Evolutionary conservation across 768 basidiomycete genomes (phyloP), one percentile per base, ranked within the genome.

Genomic region (Nidularia pulvinata): DNA sequence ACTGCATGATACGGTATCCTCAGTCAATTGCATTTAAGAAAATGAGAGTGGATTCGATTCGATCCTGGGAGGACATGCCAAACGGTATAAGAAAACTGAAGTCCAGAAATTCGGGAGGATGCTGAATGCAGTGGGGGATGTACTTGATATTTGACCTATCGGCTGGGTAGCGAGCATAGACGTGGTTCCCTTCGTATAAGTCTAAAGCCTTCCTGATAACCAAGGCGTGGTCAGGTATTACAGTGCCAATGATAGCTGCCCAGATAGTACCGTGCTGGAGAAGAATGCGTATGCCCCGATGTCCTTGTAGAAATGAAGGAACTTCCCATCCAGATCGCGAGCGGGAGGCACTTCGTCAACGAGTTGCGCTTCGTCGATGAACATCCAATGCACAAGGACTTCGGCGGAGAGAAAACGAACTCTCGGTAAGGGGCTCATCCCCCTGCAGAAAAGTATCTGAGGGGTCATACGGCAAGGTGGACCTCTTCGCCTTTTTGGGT

Each of bases 351-450:
- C 51, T 25, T 58, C 54, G 49, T 48, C 44, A 25, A 49, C 42
- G 16, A 57, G 48, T 22, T 57, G 56, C 11, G 56, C 52, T 50
- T 57, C 56, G 39, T 57, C 56, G 35, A 57, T 50, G 9, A 57
- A 48, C 48, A 57, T 47, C 56, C 56, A 57, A 6, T 53, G 56
- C 42, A 57, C 46, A 1, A 32, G 35, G 11, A 5, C 13, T 34
- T 34, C 33, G 14, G 30, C 37, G 10, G 45, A 33, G 3, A 44
- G 34, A 2, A 34, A 14, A 54, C 14, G 13, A 46, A 51, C 30
- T 50, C 46, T 5, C 46, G 33, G 14, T 51, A 36, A 14, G 50
- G 34, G 16, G 2, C 25, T 25, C 25, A 25, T 25, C 25, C 4
- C 25, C 25, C 25, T 43, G 22, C 54, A 46, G 5, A 39, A 46